phyloP scores from a whole-genome alignment of 2,329 filamentous ascomycete genomes.

The Sporothrix brunneoviolacea region DNA sequence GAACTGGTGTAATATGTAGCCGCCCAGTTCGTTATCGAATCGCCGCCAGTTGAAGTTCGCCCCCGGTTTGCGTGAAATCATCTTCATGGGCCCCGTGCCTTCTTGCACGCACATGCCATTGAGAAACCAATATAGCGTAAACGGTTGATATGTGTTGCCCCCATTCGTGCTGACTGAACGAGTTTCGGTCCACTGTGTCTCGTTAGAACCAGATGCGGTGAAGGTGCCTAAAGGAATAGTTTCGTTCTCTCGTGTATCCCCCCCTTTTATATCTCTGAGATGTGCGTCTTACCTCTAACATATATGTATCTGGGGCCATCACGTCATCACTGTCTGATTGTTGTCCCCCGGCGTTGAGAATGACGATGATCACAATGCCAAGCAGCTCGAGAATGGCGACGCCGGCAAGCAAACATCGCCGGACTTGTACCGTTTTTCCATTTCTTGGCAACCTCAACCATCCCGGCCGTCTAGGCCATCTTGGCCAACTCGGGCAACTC shows the following conservation, averaged over 20 bases:
- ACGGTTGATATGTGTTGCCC: no score
- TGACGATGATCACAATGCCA: neutral
- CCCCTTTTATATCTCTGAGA: neutral
- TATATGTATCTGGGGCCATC: neutral
- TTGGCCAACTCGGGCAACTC: no score
- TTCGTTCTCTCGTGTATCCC: constrained; percentile 6
- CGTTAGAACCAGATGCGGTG: neutral
- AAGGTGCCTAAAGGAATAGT: no score
- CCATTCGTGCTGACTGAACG: no score
- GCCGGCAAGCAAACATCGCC: neutral
- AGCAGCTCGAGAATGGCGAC: constrained; percentile 4
- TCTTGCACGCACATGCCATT: constrained; percentile 8
- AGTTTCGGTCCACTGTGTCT: no score
- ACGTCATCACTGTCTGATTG: neutral
- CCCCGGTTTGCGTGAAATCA: neutral
- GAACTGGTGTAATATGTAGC: neutral
- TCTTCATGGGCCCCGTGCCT: neutral
- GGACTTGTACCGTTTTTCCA: neutral
- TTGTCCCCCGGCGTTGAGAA: constrained; percentile 4
- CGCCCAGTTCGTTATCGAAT: neutral
- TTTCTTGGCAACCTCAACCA: no score
- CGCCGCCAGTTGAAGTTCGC: constrained; percentile 9
- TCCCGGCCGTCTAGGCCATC: no score
- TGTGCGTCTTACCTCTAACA: neutral
- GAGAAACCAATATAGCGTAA: constrained; percentile 12